Evolutionary conservation across 164 flowering plant genomes (phyloP).

Genomic region (Annona squamosa): DNA sequence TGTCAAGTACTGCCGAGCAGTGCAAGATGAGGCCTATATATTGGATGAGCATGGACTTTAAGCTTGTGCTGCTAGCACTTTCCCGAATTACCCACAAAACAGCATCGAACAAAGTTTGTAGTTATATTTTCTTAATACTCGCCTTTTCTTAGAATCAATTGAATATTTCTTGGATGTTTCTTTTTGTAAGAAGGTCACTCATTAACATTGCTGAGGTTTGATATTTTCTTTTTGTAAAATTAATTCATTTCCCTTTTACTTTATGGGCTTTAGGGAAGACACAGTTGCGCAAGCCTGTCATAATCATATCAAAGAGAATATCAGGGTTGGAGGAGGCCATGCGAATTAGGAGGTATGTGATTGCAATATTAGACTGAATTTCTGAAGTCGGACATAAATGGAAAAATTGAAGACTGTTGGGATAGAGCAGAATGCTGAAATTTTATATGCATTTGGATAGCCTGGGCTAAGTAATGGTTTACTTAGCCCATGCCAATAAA

Average conservation of each 20-base stretch:
- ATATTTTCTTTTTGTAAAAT: background rate
- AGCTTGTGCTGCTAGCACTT: background rate
- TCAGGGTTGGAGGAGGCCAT: conserved; percentile 78
- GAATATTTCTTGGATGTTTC: background rate
- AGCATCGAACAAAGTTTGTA: background rate
- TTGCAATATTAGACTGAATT: background rate
- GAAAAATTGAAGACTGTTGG: background rate
- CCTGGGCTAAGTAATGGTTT: too few relatives aligned
- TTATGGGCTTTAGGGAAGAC: conserved; percentile 19
- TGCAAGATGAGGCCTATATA: too few relatives aligned
- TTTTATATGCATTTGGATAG: background rate
- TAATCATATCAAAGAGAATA: conserved; percentile 38
- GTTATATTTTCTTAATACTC: background rate
- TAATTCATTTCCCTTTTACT: background rate
- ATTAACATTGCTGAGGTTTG: background rate
- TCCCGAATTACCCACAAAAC: background rate
- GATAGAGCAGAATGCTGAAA: background rate
- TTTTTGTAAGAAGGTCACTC: background rate
- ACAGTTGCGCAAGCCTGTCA: conserved; percentile 11
- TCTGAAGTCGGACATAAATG: background rate
- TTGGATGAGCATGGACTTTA: too few relatives aligned
- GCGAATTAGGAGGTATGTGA: conserved; percentile 56
- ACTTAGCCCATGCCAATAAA: too few relatives aligned
- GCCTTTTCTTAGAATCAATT: background rate
- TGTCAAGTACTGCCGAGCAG: too few relatives aligned